Evolutionary conservation across 2,329 filamentous ascomycete genomes (phyloP), one percentile per base, ranked within the genome.

Genomic region (Ascomycota sp.): DNA sequence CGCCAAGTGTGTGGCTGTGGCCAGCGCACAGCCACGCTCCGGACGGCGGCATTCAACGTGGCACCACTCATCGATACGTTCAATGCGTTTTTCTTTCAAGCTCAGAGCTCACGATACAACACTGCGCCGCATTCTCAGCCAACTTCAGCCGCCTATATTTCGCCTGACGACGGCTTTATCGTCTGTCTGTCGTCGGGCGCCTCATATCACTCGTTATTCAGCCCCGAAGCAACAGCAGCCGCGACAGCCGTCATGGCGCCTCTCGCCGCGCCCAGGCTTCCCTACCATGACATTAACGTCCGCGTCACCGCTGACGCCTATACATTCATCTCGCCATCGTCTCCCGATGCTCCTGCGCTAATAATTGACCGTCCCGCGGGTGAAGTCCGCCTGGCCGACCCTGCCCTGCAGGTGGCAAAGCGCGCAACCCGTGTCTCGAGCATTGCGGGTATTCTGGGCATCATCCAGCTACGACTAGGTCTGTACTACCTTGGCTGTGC

Each of bases 271-370:
- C 39, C 48, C 30, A 47, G 51, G 39, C 54, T 69, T 41, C 89
- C 86, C 15, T 98, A 85, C 56, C 72, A 86, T 49, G 89, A 98
- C 61, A 91, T 95, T 61, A 98, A 95, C 53, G 73, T 98, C 52
- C 83, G 92, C 55, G 79, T 83, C 40, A 83, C 86, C 30, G 65
- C 80, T 43, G 81, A 86, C 44, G 77, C 89, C 49, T 98, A 98
- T 63, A 81, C 83, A 43, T 98, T 98, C 55, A 85, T 81, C 24
- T 98, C 89, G 20, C 89, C 89, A 20, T 95, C 89, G 1, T 86
- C 83, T 4, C 83, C 85, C 36, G 73, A 85, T 54, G 77, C 85
- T 20, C 82, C 81, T 10, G 81, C 82, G 8, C 65, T 98, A 30
- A 72, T 93, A 10, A 69, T 98, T 39, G 89, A 95, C 46, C 72